A percentile compares a stretch with the other conserved stretches of the same genome.
Conservation (phyloP, 768 basidiomycete species). For the Ramaria sp. region DNA sequence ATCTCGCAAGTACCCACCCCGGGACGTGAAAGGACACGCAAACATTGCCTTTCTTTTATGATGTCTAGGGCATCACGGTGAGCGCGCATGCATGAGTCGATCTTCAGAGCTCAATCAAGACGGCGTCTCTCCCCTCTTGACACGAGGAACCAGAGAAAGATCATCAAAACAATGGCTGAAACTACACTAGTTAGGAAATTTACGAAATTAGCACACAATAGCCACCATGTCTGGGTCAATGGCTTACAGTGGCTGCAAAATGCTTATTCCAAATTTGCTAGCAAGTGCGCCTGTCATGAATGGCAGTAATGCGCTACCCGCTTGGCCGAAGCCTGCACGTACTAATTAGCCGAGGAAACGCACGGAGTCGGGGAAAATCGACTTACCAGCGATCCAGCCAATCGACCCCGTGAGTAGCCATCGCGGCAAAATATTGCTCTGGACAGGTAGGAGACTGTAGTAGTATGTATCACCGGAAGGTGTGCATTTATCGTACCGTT, state of each 20-base stretch:
- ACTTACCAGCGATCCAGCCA: constrained; percentile 25
- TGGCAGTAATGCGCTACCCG: constrained; percentile 61
- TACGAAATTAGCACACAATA: neutral
- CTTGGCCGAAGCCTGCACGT: constrained; percentile 34
- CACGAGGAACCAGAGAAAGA: constrained; percentile 45
- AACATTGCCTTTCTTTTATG: no score
- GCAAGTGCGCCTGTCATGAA: constrained; percentile 67
- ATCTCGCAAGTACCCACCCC: no score
- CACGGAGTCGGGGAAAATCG: constrained; percentile 3
- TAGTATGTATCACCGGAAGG: neutral
- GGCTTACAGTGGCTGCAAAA: constrained; percentile 52
- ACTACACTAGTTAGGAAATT: constrained; percentile 22
- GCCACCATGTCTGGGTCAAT: neutral
- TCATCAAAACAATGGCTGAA: constrained; percentile 50
- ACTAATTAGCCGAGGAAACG: neutral
- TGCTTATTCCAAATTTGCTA: constrained; percentile 46
- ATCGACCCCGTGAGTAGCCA: constrained; percentile 53
- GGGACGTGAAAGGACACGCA: no score
- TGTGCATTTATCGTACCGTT: constrained; percentile 29
- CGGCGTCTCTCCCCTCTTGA: constrained; percentile 19
- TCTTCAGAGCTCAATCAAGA: constrained; percentile 4
- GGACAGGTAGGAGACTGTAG: neutral
- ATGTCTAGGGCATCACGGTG: no score
- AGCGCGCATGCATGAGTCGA: no score
- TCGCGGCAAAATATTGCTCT: constrained; percentile 42